Percentiles rank a stretch among this genome's conserved stretches.
These are phyloP conservation scores for Saccharata proteae DNA, from an alignment of 2,329 filamentous ascomycete species.

Conservation along the genomic window DNA sequence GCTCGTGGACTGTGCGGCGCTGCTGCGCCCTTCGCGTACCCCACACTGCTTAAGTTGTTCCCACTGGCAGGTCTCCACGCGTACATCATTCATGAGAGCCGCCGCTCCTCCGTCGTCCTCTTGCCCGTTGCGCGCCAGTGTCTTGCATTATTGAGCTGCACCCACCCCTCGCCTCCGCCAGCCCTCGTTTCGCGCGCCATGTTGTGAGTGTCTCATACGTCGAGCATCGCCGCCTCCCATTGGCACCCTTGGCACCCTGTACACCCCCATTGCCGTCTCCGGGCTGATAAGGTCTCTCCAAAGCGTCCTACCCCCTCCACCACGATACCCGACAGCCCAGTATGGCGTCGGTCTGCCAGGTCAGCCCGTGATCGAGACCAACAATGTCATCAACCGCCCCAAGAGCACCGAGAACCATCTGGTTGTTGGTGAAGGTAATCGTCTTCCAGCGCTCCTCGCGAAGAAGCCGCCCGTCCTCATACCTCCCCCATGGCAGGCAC, in stretches of 20 bases:
- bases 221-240: constrained; percentile 6
- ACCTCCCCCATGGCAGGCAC: constrained; percentile 48
- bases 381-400: constrained; percentile 74
- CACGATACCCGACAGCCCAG: constrained; percentile 56
- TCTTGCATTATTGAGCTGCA: no score
- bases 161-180: constrained; percentile 78
- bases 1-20: no score
- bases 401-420: constrained; percentile 77
- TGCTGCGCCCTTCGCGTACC: no score
- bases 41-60: no score
- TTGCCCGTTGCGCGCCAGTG: no score
- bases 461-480: constrained; percentile 9
- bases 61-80: no score
- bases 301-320: constrained; percentile 7
- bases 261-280: constrained; percentile 2
- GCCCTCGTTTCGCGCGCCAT: constrained; percentile 56
- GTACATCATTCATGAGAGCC: no score
- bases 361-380: constrained; percentile 67
- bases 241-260: constrained; percentile 3
- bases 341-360: constrained; percentile 27
- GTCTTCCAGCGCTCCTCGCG: constrained; percentile 1
- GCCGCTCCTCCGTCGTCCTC: no score
- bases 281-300: constrained; percentile 4
- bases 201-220: constrained; percentile 57
- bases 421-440: constrained; percentile 77